phyloP scores from a whole-genome alignment of 73 alveolate genomes.

The Symbiodinium natans region DNA sequence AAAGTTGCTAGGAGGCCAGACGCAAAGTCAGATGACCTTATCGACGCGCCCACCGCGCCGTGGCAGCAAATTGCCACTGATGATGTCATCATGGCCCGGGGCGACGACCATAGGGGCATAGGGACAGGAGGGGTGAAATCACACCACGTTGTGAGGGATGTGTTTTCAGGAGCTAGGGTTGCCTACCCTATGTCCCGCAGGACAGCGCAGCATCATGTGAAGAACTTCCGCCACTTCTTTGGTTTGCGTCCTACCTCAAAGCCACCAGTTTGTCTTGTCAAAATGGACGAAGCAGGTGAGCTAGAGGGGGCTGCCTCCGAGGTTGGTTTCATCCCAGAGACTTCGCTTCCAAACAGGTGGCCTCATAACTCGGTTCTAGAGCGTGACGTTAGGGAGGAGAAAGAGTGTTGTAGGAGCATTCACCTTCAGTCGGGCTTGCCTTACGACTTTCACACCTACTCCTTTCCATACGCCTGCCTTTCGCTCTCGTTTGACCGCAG shows the following conservation, averaged over 20 bases:
- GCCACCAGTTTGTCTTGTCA: not conserved
- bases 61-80: not conserved
- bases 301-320: not conserved
- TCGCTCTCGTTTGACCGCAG: slow-evolving; percentile 9
- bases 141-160: not conserved
- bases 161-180: not conserved
- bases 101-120: not conserved
- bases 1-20: not conserved
- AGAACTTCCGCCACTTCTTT: not conserved
- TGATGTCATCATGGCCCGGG: not conserved
- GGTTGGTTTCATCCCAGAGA: not conserved
- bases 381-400: not conserved
- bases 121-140: not conserved
- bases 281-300: not conserved
- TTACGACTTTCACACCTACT: not conserved
- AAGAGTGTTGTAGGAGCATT: not conserved
- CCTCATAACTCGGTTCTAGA: not conserved
- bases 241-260: not conserved
- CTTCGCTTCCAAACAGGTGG: not conserved
- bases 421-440: not conserved
- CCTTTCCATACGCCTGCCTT: not conserved
- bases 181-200: not conserved
- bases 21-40: not conserved
- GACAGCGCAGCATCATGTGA: not conserved
- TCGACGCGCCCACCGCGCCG: not conserved